Conservation (phyloP, 1,139 yeast genomes). For the Waltiozyma sp. region DNA sequence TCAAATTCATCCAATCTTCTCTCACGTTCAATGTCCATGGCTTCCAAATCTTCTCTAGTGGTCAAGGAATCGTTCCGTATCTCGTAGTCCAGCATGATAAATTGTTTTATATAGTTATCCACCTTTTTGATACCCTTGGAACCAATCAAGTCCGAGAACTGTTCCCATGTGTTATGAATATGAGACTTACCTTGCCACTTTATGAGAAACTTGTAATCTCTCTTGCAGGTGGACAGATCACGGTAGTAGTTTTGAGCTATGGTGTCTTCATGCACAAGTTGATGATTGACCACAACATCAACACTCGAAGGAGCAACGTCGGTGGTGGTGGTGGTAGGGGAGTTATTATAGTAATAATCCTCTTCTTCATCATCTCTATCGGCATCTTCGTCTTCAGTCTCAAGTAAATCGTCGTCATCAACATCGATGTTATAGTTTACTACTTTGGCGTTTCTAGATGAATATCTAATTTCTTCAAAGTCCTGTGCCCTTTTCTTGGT, state of each 20-base stretch:
- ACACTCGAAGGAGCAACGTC: slow-evolving; percentile 17
- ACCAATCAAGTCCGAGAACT: slow-evolving; percentile 42
- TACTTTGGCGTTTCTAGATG: slow-evolving; percentile 58
- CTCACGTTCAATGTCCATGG: slow-evolving; percentile 85
- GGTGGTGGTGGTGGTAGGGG: slow-evolving; percentile 4
- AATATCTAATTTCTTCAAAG: slow-evolving; percentile 50
- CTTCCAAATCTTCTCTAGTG: slow-evolving; percentile 83
- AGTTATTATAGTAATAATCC: slow-evolving; percentile 29
- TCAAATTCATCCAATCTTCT: slow-evolving; percentile 73
- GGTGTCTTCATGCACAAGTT: slow-evolving; percentile 18
- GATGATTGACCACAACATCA: slow-evolving; percentile 28
- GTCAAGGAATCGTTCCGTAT: slow-evolving; percentile 70
- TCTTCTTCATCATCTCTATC: slow-evolving; percentile 33
- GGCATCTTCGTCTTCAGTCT: slow-evolving; percentile 37
- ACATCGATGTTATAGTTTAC: slow-evolving; percentile 72
- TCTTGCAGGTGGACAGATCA: slow-evolving; percentile 39
- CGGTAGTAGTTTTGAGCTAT: slow-evolving; percentile 27
- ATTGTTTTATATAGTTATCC: slow-evolving; percentile 82
- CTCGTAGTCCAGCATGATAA: slow-evolving; percentile 60
- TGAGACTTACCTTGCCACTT: slow-evolving; percentile 90
- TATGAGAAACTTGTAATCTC: slow-evolving; percentile 51
- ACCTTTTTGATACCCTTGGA: slow-evolving; percentile 70
- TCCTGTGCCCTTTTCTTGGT: slow-evolving; percentile 7
- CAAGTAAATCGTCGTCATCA: slow-evolving; percentile 54
- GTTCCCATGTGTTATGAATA: slow-evolving; percentile 92